Evolutionary conservation across 1,139 yeast genomes (phyloP).

Genomic region (Yamadazyma triangularis): DNA sequence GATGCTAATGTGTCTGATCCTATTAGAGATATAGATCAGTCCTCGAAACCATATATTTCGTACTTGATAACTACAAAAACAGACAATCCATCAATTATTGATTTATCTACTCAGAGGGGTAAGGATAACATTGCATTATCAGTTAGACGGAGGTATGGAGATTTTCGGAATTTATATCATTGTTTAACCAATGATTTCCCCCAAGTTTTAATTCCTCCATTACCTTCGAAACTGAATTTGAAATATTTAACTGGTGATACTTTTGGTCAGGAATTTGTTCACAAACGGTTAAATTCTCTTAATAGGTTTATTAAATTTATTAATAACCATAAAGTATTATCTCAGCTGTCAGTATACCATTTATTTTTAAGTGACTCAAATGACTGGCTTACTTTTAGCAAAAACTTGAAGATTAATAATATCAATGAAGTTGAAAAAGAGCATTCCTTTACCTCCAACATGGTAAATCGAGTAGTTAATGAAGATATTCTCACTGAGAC

Average conservation of each 20-base stretch:
- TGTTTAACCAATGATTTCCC: conserved; percentile 76
- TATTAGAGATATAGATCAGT: conserved; percentile 68
- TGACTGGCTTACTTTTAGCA: conserved; percentile 81
- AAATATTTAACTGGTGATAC: conserved; percentile 96
- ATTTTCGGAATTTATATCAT: conserved; percentile 73
- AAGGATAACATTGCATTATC: conserved; percentile 30
- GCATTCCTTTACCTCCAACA: conserved; percentile 16
- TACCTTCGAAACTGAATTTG: conserved; percentile 87
- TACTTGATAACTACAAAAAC: conserved; percentile 70
- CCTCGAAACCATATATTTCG: conserved; percentile 77
- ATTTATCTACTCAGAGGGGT: conserved; percentile 18
- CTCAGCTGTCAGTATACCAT: conserved; percentile 67
- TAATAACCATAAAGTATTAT: conserved; percentile 66
- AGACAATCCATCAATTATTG: conserved; percentile 40
- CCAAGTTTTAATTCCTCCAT: conserved; percentile 83
- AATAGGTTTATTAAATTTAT: conserved; percentile 72
- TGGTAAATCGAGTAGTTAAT: conserved; percentile 42
- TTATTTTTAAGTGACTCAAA: conserved; percentile 69
- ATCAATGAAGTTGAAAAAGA: conserved; percentile 21
- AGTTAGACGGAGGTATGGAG: conserved; percentile 77
- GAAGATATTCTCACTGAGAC: conserved; percentile 77
- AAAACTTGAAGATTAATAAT: conserved; percentile 48
- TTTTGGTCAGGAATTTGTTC: conserved; percentile 74
- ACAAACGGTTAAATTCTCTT: conserved; percentile 78
- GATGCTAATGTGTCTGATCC: conserved; percentile 62